phyloP scores from a whole-genome alignment of 345 rosid species.

The Hevea brasiliensis region DNA sequence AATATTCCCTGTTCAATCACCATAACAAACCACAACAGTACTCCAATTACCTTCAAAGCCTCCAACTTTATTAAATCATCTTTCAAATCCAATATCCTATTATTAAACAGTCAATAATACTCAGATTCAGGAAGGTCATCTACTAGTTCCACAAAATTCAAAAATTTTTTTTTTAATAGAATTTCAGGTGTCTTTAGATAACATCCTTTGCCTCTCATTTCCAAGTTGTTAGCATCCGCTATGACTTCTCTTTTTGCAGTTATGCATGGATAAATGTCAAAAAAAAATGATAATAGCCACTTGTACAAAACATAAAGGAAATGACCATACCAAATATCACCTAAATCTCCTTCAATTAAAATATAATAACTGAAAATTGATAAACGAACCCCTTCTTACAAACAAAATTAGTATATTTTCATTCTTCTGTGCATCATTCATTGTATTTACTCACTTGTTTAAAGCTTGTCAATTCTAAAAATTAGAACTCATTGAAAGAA shows the following conservation, averaged over 20 bases:
- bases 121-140: not conserved
- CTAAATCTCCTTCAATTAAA: not conserved
- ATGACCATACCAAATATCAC: not conserved
- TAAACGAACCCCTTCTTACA: not conserved
- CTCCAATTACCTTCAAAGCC: too few relatives aligned
- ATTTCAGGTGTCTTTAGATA: too few relatives aligned
- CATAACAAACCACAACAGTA: too few relatives aligned
- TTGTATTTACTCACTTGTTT: slow-evolving; percentile 4
- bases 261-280: not conserved
- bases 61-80: slow-evolving; percentile 9
- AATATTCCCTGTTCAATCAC: not conserved
- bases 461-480: not conserved
- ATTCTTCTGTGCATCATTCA: not conserved
- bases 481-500: not conserved
- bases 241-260: not conserved
- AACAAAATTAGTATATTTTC: not conserved
- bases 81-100: not conserved
- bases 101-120: not conserved
- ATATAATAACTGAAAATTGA: not conserved
- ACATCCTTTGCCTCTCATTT: not conserved
- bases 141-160: slow-evolving; percentile 5
- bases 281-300: too few relatives aligned
- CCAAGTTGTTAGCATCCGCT: not conserved
- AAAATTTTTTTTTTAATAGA: not conserved
- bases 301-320: not conserved